Evolutionary conservation across 495 filamentous ascomycete genomes (phyloP).

Genomic region (Hypoxylon intermedium): DNA sequence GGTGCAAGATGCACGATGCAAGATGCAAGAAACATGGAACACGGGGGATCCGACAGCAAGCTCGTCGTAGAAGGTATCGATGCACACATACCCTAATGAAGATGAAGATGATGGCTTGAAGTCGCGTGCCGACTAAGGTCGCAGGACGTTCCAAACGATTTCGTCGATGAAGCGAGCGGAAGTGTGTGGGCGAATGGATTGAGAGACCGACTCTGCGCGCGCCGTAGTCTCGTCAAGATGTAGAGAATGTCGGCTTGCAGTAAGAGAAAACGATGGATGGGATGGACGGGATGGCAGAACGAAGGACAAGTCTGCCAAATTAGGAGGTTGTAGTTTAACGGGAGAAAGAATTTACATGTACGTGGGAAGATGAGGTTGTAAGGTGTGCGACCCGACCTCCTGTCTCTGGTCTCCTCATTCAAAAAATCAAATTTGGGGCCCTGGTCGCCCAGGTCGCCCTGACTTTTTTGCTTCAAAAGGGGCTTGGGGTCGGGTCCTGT

Average conservation of each 20-base stretch:
- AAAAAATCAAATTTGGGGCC: constrained; percentile 39
- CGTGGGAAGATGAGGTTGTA: constrained; percentile 36
- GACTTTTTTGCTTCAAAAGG: constrained; percentile 30
- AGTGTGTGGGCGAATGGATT: constrained; percentile 16
- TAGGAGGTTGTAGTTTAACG: constrained; percentile 33
- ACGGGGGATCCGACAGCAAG: background rate
- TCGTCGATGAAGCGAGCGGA: constrained; percentile 29
- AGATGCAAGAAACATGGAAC: background rate
- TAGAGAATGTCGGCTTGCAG: constrained; percentile 33
- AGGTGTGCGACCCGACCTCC: constrained; percentile 40
- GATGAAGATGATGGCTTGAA: constrained; percentile 22
- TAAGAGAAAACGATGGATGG: constrained; percentile 30
- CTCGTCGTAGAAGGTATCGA: constrained; percentile 2
- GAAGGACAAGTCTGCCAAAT: constrained; percentile 31
- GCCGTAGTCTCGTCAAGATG: constrained; percentile 23
- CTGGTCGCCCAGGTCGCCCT: constrained; percentile 11
- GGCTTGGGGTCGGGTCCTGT: constrained; percentile 25
- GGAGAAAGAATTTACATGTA: constrained; percentile 27
- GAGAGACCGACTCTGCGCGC: constrained; percentile 22
- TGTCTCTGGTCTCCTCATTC: constrained; percentile 29
- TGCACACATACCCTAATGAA: constrained; percentile 24
- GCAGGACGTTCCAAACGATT: constrained; percentile 16
- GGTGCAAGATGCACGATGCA: background rate
- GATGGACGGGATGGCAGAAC: constrained; percentile 21
- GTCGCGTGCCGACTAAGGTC: constrained; percentile 32